phyloP scores from a whole-genome alignment of 2,329 filamentous ascomycete species.

The Calonectria hongkongensis region DNA sequence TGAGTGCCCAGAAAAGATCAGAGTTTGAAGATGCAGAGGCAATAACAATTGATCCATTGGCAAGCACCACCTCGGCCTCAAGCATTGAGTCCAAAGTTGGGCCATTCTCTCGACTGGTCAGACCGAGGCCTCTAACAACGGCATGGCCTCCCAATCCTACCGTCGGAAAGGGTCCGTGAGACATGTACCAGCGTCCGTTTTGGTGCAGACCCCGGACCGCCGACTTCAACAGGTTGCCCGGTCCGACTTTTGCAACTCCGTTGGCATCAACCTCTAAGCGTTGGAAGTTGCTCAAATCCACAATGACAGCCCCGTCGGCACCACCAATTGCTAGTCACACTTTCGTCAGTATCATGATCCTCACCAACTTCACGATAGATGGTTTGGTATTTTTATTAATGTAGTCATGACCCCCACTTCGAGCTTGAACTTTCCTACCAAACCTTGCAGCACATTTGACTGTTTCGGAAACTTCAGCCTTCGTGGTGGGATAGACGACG shows the following conservation, averaged over 20 bases:
- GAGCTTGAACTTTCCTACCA: neutral
- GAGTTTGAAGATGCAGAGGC: neutral
- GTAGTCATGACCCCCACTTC: neutral
- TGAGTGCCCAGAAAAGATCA: slow-evolving; percentile 1
- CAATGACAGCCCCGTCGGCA: neutral
- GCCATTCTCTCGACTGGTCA: slow-evolving; percentile 3
- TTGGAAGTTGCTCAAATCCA: neutral
- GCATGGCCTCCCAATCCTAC: neutral
- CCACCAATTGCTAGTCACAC: neutral
- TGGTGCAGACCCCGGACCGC: neutral
- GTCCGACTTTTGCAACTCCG: neutral
- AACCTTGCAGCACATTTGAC: neutral
- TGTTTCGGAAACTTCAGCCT: neutral
- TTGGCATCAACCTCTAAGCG: neutral
- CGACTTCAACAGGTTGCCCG: neutral
- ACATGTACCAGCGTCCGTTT: neutral
- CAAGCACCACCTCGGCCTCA: slow-evolving; percentile 1
- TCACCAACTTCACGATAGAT: neutral
- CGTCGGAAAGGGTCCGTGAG: neutral
- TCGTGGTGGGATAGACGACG: neutral
- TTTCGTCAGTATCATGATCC: neutral
- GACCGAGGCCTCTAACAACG: neutral
- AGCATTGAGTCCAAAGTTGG: neutral
- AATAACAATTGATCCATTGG: neutral
- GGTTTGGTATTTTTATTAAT: neutral